Percentiles rank a stretch among this genome's conserved stretches.
Evolutionary conservation across 2,329 filamentous ascomycete genomes (phyloP).

Genomic region (Colletotrichum ledebouriae): DNA sequence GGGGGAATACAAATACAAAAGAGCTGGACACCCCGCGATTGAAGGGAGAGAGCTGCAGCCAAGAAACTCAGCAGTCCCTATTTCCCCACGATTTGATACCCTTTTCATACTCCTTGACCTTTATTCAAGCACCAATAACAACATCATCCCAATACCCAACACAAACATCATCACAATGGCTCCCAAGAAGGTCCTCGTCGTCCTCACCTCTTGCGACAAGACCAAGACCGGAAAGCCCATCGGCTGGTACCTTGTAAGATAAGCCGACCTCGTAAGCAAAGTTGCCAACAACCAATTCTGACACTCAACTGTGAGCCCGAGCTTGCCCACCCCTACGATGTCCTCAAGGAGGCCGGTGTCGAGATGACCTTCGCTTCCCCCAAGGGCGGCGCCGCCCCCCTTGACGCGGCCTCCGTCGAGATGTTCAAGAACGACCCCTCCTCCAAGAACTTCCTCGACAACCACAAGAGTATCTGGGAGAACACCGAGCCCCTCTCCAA

Average conservation of each 20-base stretch:
- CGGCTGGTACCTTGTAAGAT: constrained; percentile 78
- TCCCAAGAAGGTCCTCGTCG: constrained; percentile 77
- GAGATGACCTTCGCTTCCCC: constrained; percentile 73
- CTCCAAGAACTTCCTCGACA: constrained; percentile 67
- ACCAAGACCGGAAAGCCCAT: constrained; percentile 67
- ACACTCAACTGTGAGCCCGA: constrained; percentile 60
- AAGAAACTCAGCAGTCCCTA: neutral
- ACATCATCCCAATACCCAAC: neutral
- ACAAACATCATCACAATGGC: constrained; percentile 29
- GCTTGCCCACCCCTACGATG: constrained; percentile 74
- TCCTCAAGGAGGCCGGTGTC: constrained; percentile 63
- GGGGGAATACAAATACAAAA: constrained; percentile 32
- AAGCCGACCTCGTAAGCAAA: neutral
- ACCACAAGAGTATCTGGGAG: constrained; percentile 72
- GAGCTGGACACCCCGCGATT: constrained; percentile 18
- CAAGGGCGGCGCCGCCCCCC: constrained; percentile 70
- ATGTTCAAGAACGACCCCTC: constrained; percentile 65
- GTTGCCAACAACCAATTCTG: neutral
- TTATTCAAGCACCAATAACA: neutral
- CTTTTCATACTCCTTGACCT: constrained; percentile 10
- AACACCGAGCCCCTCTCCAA: constrained; percentile 70
- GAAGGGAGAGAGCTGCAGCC: accelerated
- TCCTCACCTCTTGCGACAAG: constrained; percentile 74
- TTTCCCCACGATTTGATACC: constrained; percentile 12
- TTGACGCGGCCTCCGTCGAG: constrained; percentile 71